A percentile compares a stretch with the other conserved stretches of the same genome.
phyloP scores from a whole-genome alignment of 352 stramenopile genomes.

The Pythium scleroteichum region DNA sequence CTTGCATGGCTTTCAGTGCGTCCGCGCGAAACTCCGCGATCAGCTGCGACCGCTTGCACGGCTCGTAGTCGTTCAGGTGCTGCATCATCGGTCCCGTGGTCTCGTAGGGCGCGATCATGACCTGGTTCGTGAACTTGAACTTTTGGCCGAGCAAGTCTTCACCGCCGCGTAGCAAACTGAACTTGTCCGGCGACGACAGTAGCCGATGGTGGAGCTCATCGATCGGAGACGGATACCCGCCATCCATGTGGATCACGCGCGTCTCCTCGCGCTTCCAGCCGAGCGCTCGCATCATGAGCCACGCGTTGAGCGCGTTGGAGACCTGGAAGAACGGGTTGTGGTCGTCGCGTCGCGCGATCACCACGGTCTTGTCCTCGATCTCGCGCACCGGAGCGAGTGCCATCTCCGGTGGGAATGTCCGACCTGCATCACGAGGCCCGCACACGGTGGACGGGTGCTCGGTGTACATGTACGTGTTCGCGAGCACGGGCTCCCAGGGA shows the following conservation, averaged over 20 bases:
- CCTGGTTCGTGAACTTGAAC: conserved; percentile 37
- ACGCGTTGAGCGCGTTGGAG: conserved; percentile 24
- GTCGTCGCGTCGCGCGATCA: conserved; percentile 29
- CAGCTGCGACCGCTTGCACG: conserved; percentile 51
- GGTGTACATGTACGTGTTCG: background rate
- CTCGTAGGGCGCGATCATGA: conserved; percentile 57
- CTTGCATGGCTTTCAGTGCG: conserved; percentile 6
- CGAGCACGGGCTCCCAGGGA: conserved; percentile 11
- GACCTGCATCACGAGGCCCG: background rate
- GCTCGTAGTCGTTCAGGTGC: conserved; percentile 64
- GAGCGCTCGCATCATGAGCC: conserved; percentile 21
- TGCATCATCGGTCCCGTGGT: conserved; percentile 62
- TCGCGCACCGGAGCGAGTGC: background rate
- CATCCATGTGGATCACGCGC: conserved; percentile 34
- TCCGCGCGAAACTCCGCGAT: conserved; percentile 46
- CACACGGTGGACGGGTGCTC: conserved; percentile 14
- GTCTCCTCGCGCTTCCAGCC: conserved; percentile 3
- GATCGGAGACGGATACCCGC: conserved; percentile 26
- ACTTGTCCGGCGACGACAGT: conserved; percentile 10
- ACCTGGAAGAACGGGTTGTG: conserved; percentile 36
- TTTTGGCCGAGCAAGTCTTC: conserved; percentile 28
- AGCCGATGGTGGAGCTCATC: conserved; percentile 30
- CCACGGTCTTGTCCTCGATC: conserved; percentile 11
- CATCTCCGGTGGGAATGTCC: background rate
- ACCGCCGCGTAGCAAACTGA: conserved; percentile 21